Base-by-base conservation (phyloP, 2,329 filamentous ascomycete species). In the Cladosporium velox region DNA sequence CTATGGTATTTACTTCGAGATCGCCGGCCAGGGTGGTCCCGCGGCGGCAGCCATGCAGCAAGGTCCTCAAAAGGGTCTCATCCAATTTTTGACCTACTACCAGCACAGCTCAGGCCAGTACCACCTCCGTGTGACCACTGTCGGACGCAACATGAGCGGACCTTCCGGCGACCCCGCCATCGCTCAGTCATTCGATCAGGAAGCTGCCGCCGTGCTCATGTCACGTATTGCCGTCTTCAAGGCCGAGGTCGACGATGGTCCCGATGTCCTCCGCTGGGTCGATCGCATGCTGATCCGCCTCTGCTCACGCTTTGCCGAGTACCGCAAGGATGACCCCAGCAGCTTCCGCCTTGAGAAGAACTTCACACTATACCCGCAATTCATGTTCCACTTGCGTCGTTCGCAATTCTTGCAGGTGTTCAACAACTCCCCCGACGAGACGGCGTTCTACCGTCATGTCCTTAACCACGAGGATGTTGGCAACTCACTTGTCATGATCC, bases 181-280 rank as follows among this genome's bases (percentile, higher is more conserved):
- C 72, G 93, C 95, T 8, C 94, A 97, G 74, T 97, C 94, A 0
- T 99, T 99, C 77, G 95, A 99, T 72, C 95, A 99, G 78, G 95
- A 99, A 83, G 95, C 95, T 52, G 93, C 95, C 3, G 95, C 95
- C 26, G 95, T 98, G 21, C 87, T 99, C 54, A 99, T 99, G 95
- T 96, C 94, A n/a, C 88, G 95, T 70, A 99, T 99, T 78, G 95
- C 95, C 10, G 95, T 98, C 59, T 99, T 97, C 85, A 99, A 98
- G 83, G 93, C 95, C 1, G 95, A 99, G 77, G 93, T 98, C 30
- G 95, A 99, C 73, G 95, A 99, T 76, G 95, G 95, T 0, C 95
- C 95, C n/a, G 95, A 99, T 79, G 94, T 99, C 30, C 85, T 99
- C 65, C 88, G 95, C 76, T 99, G 95, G 95, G 95, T 99, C 28